phyloP scores from a whole-genome alignment of 306 rosid genomes.

The Herpetospermum pedunculosum region DNA sequence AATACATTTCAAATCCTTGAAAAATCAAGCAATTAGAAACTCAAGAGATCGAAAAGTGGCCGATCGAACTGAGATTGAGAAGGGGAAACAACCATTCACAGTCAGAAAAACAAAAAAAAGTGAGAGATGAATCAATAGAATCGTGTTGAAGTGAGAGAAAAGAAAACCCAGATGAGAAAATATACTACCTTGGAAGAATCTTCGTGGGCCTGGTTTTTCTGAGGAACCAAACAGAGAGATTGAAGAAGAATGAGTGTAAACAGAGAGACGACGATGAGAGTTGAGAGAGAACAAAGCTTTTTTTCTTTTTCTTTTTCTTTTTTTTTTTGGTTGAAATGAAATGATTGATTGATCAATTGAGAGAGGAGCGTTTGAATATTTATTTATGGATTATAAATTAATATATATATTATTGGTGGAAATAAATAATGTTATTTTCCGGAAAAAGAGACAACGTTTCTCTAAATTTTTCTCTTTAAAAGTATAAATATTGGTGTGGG shows the following conservation, averaged over 20 bases:
- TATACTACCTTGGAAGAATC: not conserved
- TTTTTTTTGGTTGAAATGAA: too few species aligned
- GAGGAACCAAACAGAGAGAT: conserved; percentile 6
- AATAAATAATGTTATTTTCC: not conserved
- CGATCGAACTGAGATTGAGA: not conserved
- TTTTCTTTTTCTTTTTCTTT: too few species aligned
- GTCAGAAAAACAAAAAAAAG: not conserved
- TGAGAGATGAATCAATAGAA: not conserved
- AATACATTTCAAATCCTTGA: not conserved
- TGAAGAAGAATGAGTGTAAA: not conserved
- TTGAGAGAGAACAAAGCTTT: not conserved
- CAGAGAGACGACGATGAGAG: not conserved
- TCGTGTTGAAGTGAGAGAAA: not conserved
- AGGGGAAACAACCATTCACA: not conserved
- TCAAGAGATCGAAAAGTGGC: not conserved
- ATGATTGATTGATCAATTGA: conserved; percentile 2
- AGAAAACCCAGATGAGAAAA: not conserved
- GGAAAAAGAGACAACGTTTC: not conserved
- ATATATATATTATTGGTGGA: not conserved
- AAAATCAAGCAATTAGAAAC: not conserved
- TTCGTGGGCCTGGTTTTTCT: not conserved
- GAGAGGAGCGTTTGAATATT: conserved; percentile 8
- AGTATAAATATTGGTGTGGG: too few species aligned
- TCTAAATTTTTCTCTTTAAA: not conserved
- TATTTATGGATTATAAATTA: not conserved